Conservation (phyloP, 768 basidiomycete genomes). For the Collybiopsis confluens region DNA sequence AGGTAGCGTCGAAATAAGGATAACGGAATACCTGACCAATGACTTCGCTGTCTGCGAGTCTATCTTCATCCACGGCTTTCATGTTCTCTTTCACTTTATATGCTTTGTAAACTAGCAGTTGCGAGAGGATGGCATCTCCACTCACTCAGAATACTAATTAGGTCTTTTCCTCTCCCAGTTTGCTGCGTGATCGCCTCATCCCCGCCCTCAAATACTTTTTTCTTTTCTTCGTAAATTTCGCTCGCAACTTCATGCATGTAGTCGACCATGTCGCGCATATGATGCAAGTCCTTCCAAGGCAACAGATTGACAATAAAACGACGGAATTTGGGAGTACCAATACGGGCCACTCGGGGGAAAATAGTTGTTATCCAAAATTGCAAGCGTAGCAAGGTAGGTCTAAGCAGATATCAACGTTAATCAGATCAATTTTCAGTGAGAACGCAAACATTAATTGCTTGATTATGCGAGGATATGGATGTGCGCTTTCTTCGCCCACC, state of each 20-base stretch:
- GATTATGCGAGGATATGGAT: background rate
- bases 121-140: background rate
- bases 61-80: slow-evolving; percentile 22
- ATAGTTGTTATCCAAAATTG: slow-evolving; percentile 10
- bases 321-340: slow-evolving; percentile 22
- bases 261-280: slow-evolving; percentile 23
- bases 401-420: background rate
- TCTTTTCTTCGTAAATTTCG: slow-evolving; percentile 25
- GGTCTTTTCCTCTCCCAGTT: slow-evolving; percentile 30
- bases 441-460: background rate
- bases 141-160: slow-evolving; percentile 31
- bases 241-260: slow-evolving; percentile 21
- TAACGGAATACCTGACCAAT: slow-evolving; percentile 26
- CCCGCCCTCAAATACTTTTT: slow-evolving; percentile 18
- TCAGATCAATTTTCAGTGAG: background rate
- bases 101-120: no score
- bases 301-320: slow-evolving; percentile 16
- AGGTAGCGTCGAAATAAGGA: background rate
- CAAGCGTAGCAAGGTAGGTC: background rate
- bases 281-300: slow-evolving; percentile 19
- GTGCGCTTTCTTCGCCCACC: background rate
- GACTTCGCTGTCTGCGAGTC: slow-evolving; percentile 31
- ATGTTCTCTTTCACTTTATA: slow-evolving; percentile 32
- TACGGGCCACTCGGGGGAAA: slow-evolving; percentile 15
- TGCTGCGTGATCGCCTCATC: slow-evolving; percentile 22